phyloP scores from a whole-genome alignment of 192 early-diverging fungal species.

The Backusella australiensis region DNA sequence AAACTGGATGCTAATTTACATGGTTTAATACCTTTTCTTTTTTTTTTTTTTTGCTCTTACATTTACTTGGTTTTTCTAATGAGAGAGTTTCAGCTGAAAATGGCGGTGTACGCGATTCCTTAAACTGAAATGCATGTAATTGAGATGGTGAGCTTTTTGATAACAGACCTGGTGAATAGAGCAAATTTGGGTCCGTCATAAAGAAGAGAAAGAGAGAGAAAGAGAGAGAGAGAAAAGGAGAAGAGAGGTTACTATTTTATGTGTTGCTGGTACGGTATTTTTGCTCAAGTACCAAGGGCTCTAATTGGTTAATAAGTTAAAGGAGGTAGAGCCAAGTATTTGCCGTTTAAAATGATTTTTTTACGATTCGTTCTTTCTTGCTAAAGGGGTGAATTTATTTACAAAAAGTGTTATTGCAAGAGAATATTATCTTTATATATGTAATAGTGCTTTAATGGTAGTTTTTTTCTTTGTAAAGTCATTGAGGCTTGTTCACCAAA shows the following conservation, averaged over 20 bases:
- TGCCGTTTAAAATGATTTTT: background rate
- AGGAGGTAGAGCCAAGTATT: background rate
- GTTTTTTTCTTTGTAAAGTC: too few relatives aligned
- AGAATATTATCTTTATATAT: background rate
- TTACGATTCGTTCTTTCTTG: background rate
- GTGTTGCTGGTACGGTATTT: background rate
- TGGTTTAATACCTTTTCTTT: too few relatives aligned
- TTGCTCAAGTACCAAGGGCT: background rate
- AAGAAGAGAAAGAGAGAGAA: background rate
- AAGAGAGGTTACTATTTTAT: background rate
- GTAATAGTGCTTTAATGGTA: background rate
- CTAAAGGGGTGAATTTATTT: background rate
- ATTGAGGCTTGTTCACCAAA: too few relatives aligned
- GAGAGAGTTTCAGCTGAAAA: background rate
- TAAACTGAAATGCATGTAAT: slow-evolving; percentile 11
- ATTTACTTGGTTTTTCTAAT: background rate
- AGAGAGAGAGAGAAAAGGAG: background rate
- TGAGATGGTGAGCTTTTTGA: slow-evolving; percentile 22
- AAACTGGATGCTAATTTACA: too few relatives aligned
- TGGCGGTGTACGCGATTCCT: slow-evolving; percentile 5
- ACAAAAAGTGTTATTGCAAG: background rate
- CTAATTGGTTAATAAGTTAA: background rate
- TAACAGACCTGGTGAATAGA: background rate
- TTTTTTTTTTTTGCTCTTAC: background rate
- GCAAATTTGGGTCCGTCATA: background rate